Base-by-base conservation (phyloP, 2,329 filamentous ascomycete species). In the Bertia moriformis region DNA sequence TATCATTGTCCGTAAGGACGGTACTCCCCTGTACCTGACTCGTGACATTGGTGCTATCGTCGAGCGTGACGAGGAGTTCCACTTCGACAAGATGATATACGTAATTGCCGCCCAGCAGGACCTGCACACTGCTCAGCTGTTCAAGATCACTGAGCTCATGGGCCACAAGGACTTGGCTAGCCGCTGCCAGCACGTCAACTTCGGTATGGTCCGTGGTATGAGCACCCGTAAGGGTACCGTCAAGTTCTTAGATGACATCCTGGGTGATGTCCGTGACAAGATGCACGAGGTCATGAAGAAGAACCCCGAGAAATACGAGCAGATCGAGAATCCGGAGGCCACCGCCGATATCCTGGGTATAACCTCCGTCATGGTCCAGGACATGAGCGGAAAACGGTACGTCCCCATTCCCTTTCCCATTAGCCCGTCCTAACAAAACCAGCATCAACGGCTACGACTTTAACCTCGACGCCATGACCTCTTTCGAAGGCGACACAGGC, bases 211-310 rank as follows among this genome's bases (percentile, higher is more conserved):
- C 0, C 54, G 60, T 44, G 67, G 54, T 39, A 60, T 62, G 54
- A 62, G 48, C 41, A 61, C 57, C 30, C 59, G 54, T 22, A 54
- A 57, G 4, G 61, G 61, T 41, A 71, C 63, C 3, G 69, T 71
- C 4, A 65, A 71, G 45, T 66, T 74, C 47, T 58, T 74, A 41
- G 62, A 71, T 43, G 67, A 71, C 42, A 71, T 77, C 44, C 58
- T 78, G 20, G 59, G 65, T 39, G 61, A 71, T 45, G 71, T 74
- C 7, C 62, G 68, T 46, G 73, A 78, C 22, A 73, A 73, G 55
- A 83, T 83, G 78, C 76, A 82, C 57, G 73, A 79, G 35, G 75
- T 82, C 32, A 82, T 83, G 74, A 66, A 59, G 49, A 67, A 65
- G 53, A 82, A 82, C 51, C 59, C 67, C 41, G 62, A 65, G 50